These are phyloP conservation scores for Populus alba DNA, from an alignment of 345 rosid species.

Conservation along the genomic window DNA sequence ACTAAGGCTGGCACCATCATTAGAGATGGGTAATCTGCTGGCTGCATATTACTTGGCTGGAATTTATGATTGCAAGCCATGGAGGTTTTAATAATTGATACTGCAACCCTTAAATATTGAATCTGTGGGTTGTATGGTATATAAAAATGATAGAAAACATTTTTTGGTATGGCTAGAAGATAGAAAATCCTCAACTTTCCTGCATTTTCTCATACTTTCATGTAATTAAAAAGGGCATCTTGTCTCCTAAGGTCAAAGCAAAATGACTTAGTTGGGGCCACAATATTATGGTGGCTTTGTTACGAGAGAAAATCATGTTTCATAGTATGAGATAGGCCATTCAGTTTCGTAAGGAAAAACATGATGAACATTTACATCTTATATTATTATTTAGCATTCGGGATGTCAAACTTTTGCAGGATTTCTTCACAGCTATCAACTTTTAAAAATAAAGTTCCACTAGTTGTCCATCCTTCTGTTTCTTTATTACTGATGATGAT, in stretches of 20 bases:
- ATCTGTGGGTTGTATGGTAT: background rate
- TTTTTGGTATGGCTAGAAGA: background rate
- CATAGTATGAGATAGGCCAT: no score
- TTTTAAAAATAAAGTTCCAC: no score
- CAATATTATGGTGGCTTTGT: background rate
- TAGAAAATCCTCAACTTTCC: background rate
- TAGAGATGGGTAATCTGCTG: background rate
- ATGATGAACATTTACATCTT: no score
- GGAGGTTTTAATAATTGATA: background rate
- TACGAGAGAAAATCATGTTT: no score
- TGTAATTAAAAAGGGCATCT: background rate
- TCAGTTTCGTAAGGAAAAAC: no score
- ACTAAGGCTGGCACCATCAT: background rate
- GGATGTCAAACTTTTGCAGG: no score
- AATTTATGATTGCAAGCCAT: background rate
- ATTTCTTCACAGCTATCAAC: no score
- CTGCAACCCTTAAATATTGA: background rate
- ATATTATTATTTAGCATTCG: no score
- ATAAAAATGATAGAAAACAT: background rate
- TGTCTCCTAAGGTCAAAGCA: background rate
- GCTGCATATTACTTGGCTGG: background rate
- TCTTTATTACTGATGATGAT: no score
- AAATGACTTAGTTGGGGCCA: background rate
- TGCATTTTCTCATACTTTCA: background rate
- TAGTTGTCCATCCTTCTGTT: no score